Evolutionary conservation across 768 basidiomycete species (phyloP).

Genomic region (Imleria badia): DNA sequence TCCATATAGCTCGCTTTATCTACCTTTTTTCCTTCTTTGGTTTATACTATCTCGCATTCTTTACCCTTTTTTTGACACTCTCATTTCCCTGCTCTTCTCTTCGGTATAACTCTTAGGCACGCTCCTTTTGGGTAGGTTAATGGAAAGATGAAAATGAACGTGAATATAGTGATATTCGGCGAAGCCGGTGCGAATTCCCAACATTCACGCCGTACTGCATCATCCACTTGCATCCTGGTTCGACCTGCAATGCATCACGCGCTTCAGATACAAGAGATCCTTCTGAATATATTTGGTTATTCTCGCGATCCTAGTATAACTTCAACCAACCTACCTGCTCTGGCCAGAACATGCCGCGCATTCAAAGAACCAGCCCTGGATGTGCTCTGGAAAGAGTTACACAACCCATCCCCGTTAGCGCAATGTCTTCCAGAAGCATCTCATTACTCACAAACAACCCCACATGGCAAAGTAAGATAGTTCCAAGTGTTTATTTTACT

Average conservation of each 20-base stretch:
- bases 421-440: background rate
- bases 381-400: background rate
- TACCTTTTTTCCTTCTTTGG: background rate
- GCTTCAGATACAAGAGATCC: conserved; percentile 1
- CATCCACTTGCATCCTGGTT: too few species aligned
- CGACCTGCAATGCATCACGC: conserved; percentile 3
- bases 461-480: background rate
- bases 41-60: background rate
- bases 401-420: background rate
- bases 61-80: background rate
- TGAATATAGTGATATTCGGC: too few species aligned
- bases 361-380: background rate
- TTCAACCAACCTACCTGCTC: background rate
- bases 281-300: conserved; percentile 1
- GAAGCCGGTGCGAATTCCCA: too few species aligned
- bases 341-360: background rate
- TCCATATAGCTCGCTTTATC: conserved; percentile 2
- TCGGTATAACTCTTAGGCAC: conserved; percentile 2
- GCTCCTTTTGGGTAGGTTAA: conserved; percentile 3
- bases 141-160: background rate
- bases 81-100: background rate
- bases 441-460: background rate
- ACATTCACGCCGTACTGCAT: too few species aligned
- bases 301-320: background rate
- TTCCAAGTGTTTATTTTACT: background rate